Conservation (phyloP, 768 basidiomycete genomes). For the Cytidiella melzeri region DNA sequence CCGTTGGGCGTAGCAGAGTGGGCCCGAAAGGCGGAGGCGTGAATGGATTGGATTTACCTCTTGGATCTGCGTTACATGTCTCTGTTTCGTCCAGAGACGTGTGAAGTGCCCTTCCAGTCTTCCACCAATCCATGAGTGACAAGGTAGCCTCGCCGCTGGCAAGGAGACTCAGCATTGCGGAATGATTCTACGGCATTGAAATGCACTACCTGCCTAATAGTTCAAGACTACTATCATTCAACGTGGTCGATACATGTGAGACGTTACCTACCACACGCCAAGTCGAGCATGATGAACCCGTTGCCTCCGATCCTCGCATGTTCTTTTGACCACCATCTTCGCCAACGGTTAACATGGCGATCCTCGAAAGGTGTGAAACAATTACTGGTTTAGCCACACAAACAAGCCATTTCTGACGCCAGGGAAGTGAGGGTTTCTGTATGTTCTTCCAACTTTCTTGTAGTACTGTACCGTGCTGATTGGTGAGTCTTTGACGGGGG, state of each 20-base stretch:
- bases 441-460: conserved; percentile 56
- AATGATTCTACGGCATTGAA: not conserved
- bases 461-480: conserved; percentile 40
- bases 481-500: too few relatives aligned
- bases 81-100: not conserved
- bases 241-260: not conserved
- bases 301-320: conserved; percentile 13
- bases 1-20: conserved; percentile 27
- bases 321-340: conserved; percentile 36
- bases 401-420: conserved; percentile 53
- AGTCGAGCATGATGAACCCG: conserved; percentile 44
- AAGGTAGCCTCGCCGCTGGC: conserved; percentile 59
- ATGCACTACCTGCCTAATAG: conserved; percentile 22
- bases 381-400: conserved; percentile 46
- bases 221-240: conserved; percentile 5
- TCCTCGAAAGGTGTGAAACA: not conserved
- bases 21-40: conserved; percentile 30
- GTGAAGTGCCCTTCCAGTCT: conserved; percentile 22
- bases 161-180: conserved; percentile 5
- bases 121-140: conserved; percentile 58
- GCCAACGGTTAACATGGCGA: not conserved
- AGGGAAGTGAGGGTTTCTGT: conserved; percentile 70
- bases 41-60: conserved; percentile 11
- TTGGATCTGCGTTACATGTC: conserved; percentile 8
- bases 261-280: conserved; percentile 41